These are phyloP conservation scores for Quercus engelmannii DNA, from an alignment of 306 rosid species.

Conservation along the genomic window DNA sequence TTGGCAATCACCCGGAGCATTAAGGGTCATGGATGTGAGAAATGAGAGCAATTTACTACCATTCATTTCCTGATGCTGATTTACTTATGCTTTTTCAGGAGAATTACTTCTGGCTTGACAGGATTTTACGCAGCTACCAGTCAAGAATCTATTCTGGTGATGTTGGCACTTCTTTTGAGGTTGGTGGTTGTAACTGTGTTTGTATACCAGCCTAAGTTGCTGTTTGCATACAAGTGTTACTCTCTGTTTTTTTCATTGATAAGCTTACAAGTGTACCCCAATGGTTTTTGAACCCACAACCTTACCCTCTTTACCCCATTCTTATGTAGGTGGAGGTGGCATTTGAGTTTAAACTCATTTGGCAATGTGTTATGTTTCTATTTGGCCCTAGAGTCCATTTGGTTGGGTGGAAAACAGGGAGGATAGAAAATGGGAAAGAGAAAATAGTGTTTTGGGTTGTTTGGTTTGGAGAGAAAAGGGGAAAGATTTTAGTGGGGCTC, in stretches of 20 bases:
- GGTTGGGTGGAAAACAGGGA: too few relatives aligned
- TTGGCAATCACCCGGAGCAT: slow-evolving; percentile 8
- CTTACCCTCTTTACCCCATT: too few relatives aligned
- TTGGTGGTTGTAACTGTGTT: slow-evolving; percentile 32
- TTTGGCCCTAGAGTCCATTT: not conserved
- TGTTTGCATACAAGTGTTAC: slow-evolving; percentile 17
- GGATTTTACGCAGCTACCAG: slow-evolving; percentile 89
- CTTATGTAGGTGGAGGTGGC: too few relatives aligned
- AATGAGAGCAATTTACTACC: slow-evolving; percentile 12
- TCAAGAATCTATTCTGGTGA: slow-evolving; percentile 86
- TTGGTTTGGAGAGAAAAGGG: too few relatives aligned
- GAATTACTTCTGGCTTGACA: slow-evolving; percentile 91
- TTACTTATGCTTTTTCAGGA: slow-evolving; percentile 59
- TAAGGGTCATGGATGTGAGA: slow-evolving; percentile 20
- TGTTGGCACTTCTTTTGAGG: slow-evolving; percentile 76
- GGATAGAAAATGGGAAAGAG: too few relatives aligned
- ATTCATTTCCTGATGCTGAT: slow-evolving; percentile 27
- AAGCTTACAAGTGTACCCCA: too few relatives aligned
- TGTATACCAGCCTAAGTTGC: slow-evolving; percentile 4
- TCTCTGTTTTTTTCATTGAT: not conserved
- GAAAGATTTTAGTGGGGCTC: too few relatives aligned
- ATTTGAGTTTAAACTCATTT: too few relatives aligned
- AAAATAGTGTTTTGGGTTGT: too few relatives aligned
- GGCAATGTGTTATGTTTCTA: slow-evolving; percentile 6
- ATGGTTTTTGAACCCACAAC: too few relatives aligned